phyloP scores from a whole-genome alignment of 2,329 filamentous ascomycete genomes.

The Colletotrichum tropicale region DNA sequence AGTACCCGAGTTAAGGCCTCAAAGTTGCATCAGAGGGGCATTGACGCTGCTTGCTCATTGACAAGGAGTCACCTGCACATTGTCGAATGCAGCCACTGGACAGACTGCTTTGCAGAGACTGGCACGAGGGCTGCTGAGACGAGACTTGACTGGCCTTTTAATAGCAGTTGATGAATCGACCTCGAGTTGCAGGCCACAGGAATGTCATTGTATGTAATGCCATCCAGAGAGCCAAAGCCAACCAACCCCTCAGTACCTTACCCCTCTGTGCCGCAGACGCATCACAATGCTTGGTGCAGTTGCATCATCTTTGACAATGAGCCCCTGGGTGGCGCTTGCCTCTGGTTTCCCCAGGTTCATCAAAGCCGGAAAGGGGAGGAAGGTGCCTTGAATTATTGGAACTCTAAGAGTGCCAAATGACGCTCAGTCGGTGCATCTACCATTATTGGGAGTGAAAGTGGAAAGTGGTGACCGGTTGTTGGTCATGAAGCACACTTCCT shows the following conservation, averaged over 20 bases:
- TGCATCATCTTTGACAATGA: not conserved
- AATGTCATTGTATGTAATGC: not conserved
- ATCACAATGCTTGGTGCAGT: not conserved
- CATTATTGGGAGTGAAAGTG: not conserved
- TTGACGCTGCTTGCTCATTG: not conserved
- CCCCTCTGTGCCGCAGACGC: not conserved
- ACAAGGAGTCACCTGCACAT: slow-evolving; percentile 5
- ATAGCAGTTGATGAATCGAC: not conserved
- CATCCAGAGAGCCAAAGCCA: not conserved
- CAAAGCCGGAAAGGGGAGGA: not conserved
- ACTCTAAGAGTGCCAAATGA: not conserved
- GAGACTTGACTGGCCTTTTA: not conserved
- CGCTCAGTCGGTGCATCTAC: not conserved
- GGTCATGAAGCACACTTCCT: not conserved
- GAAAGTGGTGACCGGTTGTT: not conserved
- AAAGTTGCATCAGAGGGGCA: not conserved
- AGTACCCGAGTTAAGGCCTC: not conserved
- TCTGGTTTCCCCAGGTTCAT: not conserved
- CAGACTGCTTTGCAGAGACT: not conserved
- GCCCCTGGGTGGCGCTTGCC: not conserved
- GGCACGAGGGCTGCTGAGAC: not conserved
- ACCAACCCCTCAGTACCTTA: not conserved
- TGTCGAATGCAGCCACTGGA: not conserved
- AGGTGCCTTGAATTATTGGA: not conserved
- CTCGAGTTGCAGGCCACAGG: not conserved